phyloP scores from a whole-genome alignment of 495 filamentous ascomycete species.

The Rhypophila decipiens region DNA sequence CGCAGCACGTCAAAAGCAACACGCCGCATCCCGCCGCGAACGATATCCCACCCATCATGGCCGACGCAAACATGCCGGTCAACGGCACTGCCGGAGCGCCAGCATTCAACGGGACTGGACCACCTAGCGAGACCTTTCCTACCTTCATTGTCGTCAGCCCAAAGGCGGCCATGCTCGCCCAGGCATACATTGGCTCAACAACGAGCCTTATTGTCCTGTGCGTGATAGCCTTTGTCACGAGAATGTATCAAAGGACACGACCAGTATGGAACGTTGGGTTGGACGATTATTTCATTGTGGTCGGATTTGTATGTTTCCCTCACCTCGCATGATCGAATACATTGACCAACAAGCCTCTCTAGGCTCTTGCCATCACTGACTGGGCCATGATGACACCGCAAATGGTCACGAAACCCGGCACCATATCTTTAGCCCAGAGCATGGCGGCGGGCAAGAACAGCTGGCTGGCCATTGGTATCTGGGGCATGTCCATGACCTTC shows the following conservation, averaged over 20 bases:
- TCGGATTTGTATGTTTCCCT: constrained; percentile 15
- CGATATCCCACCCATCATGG: not conserved
- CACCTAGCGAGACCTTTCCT: no score
- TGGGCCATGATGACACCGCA: constrained; percentile 15
- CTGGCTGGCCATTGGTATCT: constrained; percentile 21
- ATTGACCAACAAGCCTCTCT: not conserved
- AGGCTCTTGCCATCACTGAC: constrained; percentile 17
- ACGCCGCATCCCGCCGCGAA: not conserved
- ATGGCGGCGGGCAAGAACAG: constrained; percentile 6
- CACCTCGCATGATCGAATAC: not conserved
- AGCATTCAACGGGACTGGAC: no score
- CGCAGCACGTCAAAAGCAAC: not conserved
- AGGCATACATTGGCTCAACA: constrained; percentile 12
- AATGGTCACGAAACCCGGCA: constrained; percentile 9
- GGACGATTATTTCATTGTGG: constrained; percentile 19
- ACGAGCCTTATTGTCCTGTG: constrained; percentile 13
- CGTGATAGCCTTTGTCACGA: constrained; percentile 11
- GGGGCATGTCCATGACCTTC: constrained; percentile 24
- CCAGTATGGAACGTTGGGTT: constrained; percentile 22
- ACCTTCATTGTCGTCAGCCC: constrained; percentile 8
- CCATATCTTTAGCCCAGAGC: constrained; percentile 5
- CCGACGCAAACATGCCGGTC: not conserved
- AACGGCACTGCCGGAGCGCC: not conserved
- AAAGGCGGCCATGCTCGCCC: constrained; percentile 14
- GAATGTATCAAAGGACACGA: constrained; percentile 17